These are phyloP conservation scores for Aristolochia fimbriata DNA, from an alignment of 164 flowering plant genomes.

Conservation along the genomic window DNA sequence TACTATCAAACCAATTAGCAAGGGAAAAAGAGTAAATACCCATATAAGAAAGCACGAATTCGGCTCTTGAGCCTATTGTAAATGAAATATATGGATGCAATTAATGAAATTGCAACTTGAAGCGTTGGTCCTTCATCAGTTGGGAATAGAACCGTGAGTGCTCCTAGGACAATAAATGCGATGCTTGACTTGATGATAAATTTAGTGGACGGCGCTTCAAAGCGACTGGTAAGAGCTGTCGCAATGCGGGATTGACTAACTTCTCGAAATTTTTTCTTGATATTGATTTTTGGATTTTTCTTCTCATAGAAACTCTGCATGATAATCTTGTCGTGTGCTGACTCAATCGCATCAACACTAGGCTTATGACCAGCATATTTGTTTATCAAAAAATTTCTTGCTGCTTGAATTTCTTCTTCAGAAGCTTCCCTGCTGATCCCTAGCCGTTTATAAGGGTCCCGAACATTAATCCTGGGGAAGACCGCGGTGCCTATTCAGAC, in stretches of 20 bases:
- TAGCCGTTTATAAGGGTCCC: constrained; percentile 91
- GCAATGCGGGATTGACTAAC: constrained; percentile 54
- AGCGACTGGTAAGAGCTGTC: constrained; percentile 59
- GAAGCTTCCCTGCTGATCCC: constrained; percentile 92
- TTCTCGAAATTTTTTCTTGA: constrained; percentile 78
- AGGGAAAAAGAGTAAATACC: constrained; percentile 31
- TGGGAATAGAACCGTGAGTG: constrained; percentile 75
- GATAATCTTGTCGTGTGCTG: constrained; percentile 93
- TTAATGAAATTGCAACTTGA: constrained; percentile 80
- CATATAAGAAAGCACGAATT: constrained; percentile 67
- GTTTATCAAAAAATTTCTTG: constrained; percentile 76
- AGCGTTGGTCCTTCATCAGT: constrained; percentile 97
- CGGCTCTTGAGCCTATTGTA: constrained; percentile 65
- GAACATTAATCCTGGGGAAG: constrained; percentile 71
- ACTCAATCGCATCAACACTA: constrained; percentile 87
- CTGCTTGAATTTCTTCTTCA: constrained; percentile 91
- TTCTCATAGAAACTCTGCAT: constrained; percentile 90
- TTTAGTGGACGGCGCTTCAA: constrained; percentile 59
- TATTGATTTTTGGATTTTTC: constrained; percentile 71
- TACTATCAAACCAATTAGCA: neutral
- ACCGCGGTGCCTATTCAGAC: constrained; percentile 27
- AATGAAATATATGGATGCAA: constrained; percentile 70
- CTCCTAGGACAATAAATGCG: constrained; percentile 65
- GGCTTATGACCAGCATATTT: constrained; percentile 80
- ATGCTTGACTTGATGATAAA: constrained; percentile 59